Evolutionary conservation across 148 eudicot species (phyloP).

Genomic region (Rhododendron ferrugineum): DNA sequence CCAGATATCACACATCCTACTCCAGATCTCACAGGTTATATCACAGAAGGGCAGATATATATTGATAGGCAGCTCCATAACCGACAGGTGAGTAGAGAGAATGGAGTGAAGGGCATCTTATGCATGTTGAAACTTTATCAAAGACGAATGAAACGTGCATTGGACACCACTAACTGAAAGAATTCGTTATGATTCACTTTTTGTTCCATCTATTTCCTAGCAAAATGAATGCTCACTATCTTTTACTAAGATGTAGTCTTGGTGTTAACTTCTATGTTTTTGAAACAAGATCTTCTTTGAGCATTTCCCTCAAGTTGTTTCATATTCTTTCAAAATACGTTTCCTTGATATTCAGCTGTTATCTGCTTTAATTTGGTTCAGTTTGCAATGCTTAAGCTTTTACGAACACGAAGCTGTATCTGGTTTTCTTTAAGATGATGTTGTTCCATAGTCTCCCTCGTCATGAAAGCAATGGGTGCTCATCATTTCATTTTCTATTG

Average conservation of each 20-base stretch:
- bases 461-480: not conserved
- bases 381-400: not conserved
- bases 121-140: not conserved
- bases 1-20: conserved; percentile 97
- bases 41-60: conserved; percentile 94
- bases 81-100: conserved; percentile 52
- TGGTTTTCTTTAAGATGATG: not conserved
- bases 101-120: not conserved
- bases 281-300: not conserved
- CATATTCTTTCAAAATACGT: not conserved
- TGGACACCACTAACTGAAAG: not conserved
- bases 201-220: not conserved
- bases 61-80: conserved; percentile 93
- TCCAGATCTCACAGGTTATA: conserved; percentile 97
- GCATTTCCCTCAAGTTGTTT: not conserved
- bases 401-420: not conserved
- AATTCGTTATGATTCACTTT: not conserved
- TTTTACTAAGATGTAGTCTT: not conserved
- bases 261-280: not conserved
- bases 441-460: not conserved
- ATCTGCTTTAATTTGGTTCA: not conserved
- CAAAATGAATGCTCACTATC: not conserved
- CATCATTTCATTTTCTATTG: conserved; percentile 11
- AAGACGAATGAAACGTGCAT: not conserved
- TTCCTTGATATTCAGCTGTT: not conserved